Percentiles rank a stretch among this genome's conserved stretches.
phyloP scores from a whole-genome alignment of 2,329 filamentous ascomycete species.

The Aspergillus pseudotamarii region DNA sequence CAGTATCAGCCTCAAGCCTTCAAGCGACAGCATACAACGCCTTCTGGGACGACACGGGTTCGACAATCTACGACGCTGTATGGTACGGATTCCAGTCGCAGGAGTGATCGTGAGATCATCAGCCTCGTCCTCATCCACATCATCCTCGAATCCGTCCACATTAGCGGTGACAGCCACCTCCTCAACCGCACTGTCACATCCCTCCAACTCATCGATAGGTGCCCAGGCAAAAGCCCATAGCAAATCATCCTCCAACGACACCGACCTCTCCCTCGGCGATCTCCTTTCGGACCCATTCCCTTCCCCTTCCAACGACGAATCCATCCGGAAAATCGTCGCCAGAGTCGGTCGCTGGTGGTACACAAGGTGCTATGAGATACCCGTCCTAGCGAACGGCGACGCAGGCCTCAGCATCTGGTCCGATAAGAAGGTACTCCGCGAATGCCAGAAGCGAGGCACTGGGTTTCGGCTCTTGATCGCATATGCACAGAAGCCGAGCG shows the following conservation, averaged over 20 bases:
- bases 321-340: conserved; percentile 89
- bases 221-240: conserved; percentile 21
- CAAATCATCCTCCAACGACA: conserved; percentile 41
- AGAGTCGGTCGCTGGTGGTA: conserved; percentile 97
- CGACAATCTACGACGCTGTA: conserved; percentile 52
- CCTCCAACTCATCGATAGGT: conserved; percentile 26
- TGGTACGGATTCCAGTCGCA: conserved; percentile 52
- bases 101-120: conserved; percentile 47
- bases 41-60: conserved; percentile 50
- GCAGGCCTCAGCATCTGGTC: conserved; percentile 73
- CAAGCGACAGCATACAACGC: conserved; percentile 51
- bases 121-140: conserved; percentile 43
- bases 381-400: conserved; percentile 54
- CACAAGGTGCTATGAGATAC: conserved; percentile 82
- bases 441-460: conserved; percentile 84
- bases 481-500: conserved; percentile 77
- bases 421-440: conserved; percentile 72
- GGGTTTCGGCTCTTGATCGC: conserved; percentile 90
- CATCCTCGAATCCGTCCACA: conserved; percentile 41
- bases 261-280: conserved; percentile 61
- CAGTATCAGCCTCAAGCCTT: conserved; percentile 49
- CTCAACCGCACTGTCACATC: conserved; percentile 27
- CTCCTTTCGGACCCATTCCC: conserved; percentile 73
- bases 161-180: conserved; percentile 29
- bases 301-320: conserved; percentile 73